phyloP scores from a whole-genome alignment of 345 rosid species.

The Eucalyptus regnans region DNA sequence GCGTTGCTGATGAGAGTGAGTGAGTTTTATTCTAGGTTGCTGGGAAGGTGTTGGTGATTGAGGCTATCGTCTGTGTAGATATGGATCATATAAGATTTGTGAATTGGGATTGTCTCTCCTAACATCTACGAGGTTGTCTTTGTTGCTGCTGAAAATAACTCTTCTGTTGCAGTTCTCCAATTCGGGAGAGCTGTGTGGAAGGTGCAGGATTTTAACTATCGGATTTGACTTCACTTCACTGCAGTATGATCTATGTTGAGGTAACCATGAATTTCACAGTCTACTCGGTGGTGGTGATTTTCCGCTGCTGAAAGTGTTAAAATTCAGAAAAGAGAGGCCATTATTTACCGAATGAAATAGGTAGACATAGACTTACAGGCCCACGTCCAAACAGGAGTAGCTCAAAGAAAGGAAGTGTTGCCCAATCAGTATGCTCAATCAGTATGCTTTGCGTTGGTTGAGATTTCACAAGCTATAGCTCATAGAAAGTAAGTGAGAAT shows the following conservation, averaged over 20 bases:
- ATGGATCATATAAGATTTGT: neutral
- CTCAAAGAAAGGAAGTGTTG: neutral
- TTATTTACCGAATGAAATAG: neutral
- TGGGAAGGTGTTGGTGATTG: neutral
- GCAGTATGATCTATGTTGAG: neutral
- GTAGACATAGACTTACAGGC: neutral
- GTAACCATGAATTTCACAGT: neutral
- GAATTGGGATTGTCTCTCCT: neutral
- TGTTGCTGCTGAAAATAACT: neutral
- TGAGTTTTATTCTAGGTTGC: neutral
- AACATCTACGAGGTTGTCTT: neutral
- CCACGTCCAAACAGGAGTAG: neutral
- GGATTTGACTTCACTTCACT: neutral
- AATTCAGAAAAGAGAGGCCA: neutral
- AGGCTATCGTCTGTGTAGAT: neutral
- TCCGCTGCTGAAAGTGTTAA: neutral
- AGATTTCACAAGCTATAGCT: neutral
- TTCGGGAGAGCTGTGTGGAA: neutral
- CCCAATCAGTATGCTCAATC: neutral
- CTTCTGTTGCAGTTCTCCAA: neutral
- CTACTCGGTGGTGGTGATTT: neutral
- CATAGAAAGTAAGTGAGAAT: neutral
- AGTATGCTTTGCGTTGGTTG: neutral
- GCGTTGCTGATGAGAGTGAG: neutral
- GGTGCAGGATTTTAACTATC: neutral